Conservation (phyloP, 805 yeast genomes). For the Sugiyamaella valdiviana region DNA sequence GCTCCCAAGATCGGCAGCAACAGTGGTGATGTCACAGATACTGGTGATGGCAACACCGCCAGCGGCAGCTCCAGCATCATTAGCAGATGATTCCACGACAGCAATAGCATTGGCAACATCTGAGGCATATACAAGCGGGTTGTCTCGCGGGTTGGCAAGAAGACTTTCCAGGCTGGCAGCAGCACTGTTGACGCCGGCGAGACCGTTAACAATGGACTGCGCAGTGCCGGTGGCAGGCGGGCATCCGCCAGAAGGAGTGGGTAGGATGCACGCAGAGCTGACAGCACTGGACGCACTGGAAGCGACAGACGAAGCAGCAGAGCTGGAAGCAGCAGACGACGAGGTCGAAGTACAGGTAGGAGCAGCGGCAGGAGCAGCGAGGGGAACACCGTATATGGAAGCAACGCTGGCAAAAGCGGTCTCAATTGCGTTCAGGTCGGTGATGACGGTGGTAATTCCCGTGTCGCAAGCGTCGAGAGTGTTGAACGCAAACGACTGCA, state of each 20-base stretch:
- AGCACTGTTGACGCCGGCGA: not conserved
- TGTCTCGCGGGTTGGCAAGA: too few relatives aligned
- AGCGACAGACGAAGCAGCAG: not conserved
- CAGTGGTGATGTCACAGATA: too few relatives aligned
- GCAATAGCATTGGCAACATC: not conserved
- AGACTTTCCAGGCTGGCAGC: not conserved
- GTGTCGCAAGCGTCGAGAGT: not conserved
- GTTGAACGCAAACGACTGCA: constrained; percentile 12
- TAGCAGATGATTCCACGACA: not conserved
- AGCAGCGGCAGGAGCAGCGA: not conserved
- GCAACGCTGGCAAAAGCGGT: not conserved
- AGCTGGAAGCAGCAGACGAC: not conserved
- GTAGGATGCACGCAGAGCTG: constrained; percentile 8
- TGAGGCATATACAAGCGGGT: too few relatives aligned
- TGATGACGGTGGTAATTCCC: not conserved
- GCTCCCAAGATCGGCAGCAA: too few relatives aligned
- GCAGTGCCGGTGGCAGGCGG: not conserved
- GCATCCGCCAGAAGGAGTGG: constrained; percentile 5
- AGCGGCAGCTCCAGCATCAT: not conserved
- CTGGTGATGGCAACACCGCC: too few relatives aligned
- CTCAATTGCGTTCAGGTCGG: not conserved
- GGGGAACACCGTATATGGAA: not conserved
- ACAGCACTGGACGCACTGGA: constrained; percentile 2
- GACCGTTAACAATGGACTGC: not conserved
- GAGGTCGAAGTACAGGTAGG: not conserved